Evolutionary conservation across 2,329 filamentous ascomycete species (phyloP), one percentile per base, ranked within the genome.

Genomic region (Alternaria viburni): DNA sequence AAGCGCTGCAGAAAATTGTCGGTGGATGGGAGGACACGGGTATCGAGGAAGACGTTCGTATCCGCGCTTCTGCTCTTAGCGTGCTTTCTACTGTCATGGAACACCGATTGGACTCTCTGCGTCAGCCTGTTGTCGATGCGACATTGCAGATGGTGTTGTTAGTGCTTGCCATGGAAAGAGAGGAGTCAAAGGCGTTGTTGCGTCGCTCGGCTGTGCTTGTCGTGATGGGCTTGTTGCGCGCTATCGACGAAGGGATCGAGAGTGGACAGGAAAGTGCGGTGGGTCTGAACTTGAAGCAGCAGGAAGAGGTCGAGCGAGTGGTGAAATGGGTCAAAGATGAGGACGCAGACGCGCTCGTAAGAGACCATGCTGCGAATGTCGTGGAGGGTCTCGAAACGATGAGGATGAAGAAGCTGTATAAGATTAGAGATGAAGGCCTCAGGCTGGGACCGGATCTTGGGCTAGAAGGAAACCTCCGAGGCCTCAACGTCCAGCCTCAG

Each of bases 21-120:
- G 81, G 85, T 13, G 90, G 89, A 1, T 93, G 91, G 91, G 85
- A 90, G 67, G 86, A 88, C 65, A 89, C 87, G 59, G 90, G 89
- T 0, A 63, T 78, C 1, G 85, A 85, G 62, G 91, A 93, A 75
- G 91, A 93, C 72, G 82, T 92, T 12, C 85, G 91, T 5, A 86
- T 93, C 68, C 87, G 91, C 1, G 82, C 90, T 13, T 92, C 90
- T 21, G 89, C 90, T 5, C 77, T 93, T 7, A 90, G 89, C 5
- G 85, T 93, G 50, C 82, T 93, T 46, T 86, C 86, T 1, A 80
- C 80, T 2, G 83, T 84, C 0, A 77, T 92, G 25, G 89, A 92
- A 25, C 86, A 87, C 1, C 65, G 72, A 21, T 75, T 87, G 0
- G 75, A 80, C 7, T 70, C 88, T 15, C 50, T 80, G 25, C 83